phyloP scores from a whole-genome alignment of 2,329 filamentous ascomycete species.

The Diaporthe sp. region DNA sequence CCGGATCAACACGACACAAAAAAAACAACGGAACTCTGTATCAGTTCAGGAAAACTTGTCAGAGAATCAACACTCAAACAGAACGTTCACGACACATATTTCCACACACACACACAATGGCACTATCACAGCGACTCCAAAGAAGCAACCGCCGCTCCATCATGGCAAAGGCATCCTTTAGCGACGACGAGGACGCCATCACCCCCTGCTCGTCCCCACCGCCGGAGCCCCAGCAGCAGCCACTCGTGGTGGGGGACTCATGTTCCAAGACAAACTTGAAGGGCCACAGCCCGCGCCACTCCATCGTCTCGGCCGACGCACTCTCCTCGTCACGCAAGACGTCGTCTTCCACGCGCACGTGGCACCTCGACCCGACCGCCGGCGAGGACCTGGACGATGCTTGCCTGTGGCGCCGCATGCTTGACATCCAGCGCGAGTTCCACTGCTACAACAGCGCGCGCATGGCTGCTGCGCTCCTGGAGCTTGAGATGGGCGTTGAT shows the following conservation, averaged over 20 bases:
- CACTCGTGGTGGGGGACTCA: not conserved
- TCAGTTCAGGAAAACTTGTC: not conserved
- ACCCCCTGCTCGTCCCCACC: slow-evolving; percentile 35
- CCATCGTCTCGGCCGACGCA: slow-evolving; percentile 9
- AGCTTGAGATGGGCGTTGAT: slow-evolving; percentile 46
- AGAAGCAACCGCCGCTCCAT: slow-evolving; percentile 23
- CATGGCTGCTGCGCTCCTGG: slow-evolving; percentile 54
- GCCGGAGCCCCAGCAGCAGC: slow-evolving; percentile 26
- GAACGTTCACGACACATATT: not conserved
- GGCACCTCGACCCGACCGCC: slow-evolving; percentile 38
- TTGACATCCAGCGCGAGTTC: slow-evolving; percentile 52
- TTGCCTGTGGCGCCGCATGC: slow-evolving; percentile 54
- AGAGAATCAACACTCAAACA: not conserved
- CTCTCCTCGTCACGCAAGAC: slow-evolving; percentile 10
- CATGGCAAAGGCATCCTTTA: slow-evolving; percentile 35
- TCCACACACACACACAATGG: not conserved
- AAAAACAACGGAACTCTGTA: not conserved
- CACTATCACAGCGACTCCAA: slow-evolving; percentile 10
- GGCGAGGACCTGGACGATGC: slow-evolving; percentile 48
- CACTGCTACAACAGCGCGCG: slow-evolving; percentile 57
- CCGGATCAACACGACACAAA: not conserved
- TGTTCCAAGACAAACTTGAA: not conserved
- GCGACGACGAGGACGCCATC: slow-evolving; percentile 38
- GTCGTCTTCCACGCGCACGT: slow-evolving; percentile 19
- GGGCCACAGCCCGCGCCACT: not conserved